Percentiles rank a stretch among this genome's conserved stretches.
Evolutionary conservation across 176 grass and related monocot species (phyloP).

Genomic region (sorghum (Sorghum bicolor)): Sorghum_bicolor_NCBIv3 NC_012871.2:68326001-68326500

Average conservation of each 20-base stretch:
- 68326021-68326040: no score
- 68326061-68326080: no score
- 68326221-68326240: background rate
- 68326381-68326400: slow-evolving; percentile 85
- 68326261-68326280: background rate
- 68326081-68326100: no score
- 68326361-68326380: slow-evolving; percentile 93
- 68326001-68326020: no score
- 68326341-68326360: background rate
- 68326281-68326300: background rate
- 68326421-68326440: background rate
- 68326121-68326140: no score
- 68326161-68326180: background rate
- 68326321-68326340: slow-evolving; percentile 26
- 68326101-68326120: no score
- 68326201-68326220: background rate
- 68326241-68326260: background rate
- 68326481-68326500: no score
- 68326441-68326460: no score
- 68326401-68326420: background rate
- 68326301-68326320: background rate
- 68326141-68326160: background rate
- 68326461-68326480: background rate
- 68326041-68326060: no score
- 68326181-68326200: background rate